Evolutionary conservation across 805 yeast genomes (phyloP), one percentile per base, ranked within the genome.

Genomic region (Yarrowia hollandica): DNA sequence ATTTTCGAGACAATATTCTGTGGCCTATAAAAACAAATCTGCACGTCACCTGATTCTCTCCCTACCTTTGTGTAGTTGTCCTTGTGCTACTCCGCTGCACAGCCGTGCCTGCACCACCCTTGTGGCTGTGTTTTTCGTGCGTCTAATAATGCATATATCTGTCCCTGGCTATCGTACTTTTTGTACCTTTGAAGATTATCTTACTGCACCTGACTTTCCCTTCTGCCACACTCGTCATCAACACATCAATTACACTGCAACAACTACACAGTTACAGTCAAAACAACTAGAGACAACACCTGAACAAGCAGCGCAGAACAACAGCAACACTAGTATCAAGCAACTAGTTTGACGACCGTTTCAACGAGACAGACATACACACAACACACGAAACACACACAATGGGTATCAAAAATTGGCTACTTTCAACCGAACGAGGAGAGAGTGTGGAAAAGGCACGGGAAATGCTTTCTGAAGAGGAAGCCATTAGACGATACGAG

Each of bases 61-160:
- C 16, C 6, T 4, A 5, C 18, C 41, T 23, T 38, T 22, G 28
- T 38, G 21, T 5, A 5, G 48, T 15, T 25, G n/a, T n/a, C n/a
- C 33, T 16, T 12, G 31, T 25, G 31, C 12, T 41, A 25, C 48
- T 41, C 44, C 48, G 14, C 33, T 41, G 48, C 48, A 26, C 48
- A 41, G 48, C 48, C 48, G 48, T 26, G 33, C 48, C 33, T 41
- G 48, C 48, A 41, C 48, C 16, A 25, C 18, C 46, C 33, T 26
- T 16, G 48, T 26, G 48, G 48, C 48, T 41, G 48, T 41, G 48
- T 41, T 41, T 41, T 41, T 21, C 25, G 48, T 41, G 48, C 48
- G 48, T 41, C 48, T 12, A 2, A 33, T 11, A 5, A 31, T 41
- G 48, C 48, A 41, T 41, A 26, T n/a, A 41, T 25, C 33, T 18